Evolutionary conservation across 2,329 filamentous ascomycete species (phyloP).

Genomic region (Alternaria solani): DNA sequence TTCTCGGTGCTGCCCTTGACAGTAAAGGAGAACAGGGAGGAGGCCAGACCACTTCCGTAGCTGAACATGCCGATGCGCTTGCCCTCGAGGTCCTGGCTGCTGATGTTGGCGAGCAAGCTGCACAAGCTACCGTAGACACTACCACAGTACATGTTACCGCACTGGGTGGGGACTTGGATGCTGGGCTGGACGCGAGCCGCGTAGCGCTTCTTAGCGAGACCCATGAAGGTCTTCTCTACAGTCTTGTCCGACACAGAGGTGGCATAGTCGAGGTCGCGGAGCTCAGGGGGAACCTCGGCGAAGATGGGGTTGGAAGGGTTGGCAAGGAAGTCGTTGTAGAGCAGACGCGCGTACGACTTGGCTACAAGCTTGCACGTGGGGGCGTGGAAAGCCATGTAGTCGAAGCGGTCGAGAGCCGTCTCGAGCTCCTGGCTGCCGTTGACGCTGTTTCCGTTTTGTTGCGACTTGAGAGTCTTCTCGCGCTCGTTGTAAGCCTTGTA

Average conservation of each 20-base stretch:
- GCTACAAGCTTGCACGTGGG: slow-evolving; percentile 64
- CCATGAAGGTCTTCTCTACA: slow-evolving; percentile 63
- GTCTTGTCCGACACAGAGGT: slow-evolving; percentile 60
- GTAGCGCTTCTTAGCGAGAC: slow-evolving; percentile 61
- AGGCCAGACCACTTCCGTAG: slow-evolving; percentile 62
- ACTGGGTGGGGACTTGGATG: slow-evolving; percentile 61
- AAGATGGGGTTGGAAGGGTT: slow-evolving; percentile 59
- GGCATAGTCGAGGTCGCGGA: slow-evolving; percentile 57
- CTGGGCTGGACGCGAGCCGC: slow-evolving; percentile 58
- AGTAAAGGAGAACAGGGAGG: slow-evolving; percentile 60
- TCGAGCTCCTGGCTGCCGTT: slow-evolving; percentile 51
- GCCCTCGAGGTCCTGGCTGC: slow-evolving; percentile 56
- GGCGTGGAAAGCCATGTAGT: slow-evolving; percentile 64
- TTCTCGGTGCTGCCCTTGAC: slow-evolving; percentile 58
- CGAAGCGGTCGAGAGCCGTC: slow-evolving; percentile 61
- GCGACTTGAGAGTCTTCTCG: slow-evolving; percentile 56
- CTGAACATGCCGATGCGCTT: slow-evolving; percentile 62
- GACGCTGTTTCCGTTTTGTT: slow-evolving; percentile 51
- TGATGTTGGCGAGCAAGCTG: slow-evolving; percentile 58
- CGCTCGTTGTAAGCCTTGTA: slow-evolving; percentile 63
- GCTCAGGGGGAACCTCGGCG: slow-evolving; percentile 59
- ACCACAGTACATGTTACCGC: slow-evolving; percentile 65
- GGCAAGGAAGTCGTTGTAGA: slow-evolving; percentile 62
- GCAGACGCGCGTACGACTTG: slow-evolving; percentile 62
- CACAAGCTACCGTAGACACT: slow-evolving; percentile 61